Evolutionary conservation across 345 rosid species (phyloP), one percentile per base, ranked within the genome.

Genomic region (Populus ilicifolia): DNA sequence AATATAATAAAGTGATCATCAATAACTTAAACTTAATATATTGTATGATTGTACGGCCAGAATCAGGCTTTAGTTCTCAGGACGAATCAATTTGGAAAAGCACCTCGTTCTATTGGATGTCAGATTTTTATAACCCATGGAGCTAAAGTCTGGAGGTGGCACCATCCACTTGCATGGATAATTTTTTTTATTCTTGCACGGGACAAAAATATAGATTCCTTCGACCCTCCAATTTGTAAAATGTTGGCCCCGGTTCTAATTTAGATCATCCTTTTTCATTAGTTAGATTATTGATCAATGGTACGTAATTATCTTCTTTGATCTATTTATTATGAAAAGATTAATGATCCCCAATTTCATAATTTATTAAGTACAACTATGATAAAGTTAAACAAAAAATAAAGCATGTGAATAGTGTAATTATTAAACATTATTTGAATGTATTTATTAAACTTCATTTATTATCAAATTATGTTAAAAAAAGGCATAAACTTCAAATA

Each of bases 121-220:
- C n/a, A 41, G 62, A 68, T 25, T 14, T 29, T 30, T 30, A 30
- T 30, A 41, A 38, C 73, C 50, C 79, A 67, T 25, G 48, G 35
- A n/a, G 11, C 2, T 8, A 50, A 48, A 30, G 33, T 2, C 3
- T 30, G 3, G 33, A 30, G 10, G 17, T 52, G 33, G 78, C 38
- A 66, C 77, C 70, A 71, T 80, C 65, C 67, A 39, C 77, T 67
- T 73, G 62, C 33, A 65, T 67, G 12, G 9, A 4, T 39, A 16
- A 69, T 27, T 71, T 43, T 43, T 66, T 20, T 62, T 71, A 18
- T 50, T 50, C n/a, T 54, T 36, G 70, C 64, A 35, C 2, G 17
- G 69, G 84, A 82, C 85, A 72, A 78, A 44, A 9, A 30, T 46
- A 25, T 72, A 71, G 62, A 75, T 80, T 30, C 75, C 63, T 30